These are phyloP conservation scores for Diospyros lotus DNA, from an alignment of 148 eudicot genomes.

Conservation along the genomic window DNA sequence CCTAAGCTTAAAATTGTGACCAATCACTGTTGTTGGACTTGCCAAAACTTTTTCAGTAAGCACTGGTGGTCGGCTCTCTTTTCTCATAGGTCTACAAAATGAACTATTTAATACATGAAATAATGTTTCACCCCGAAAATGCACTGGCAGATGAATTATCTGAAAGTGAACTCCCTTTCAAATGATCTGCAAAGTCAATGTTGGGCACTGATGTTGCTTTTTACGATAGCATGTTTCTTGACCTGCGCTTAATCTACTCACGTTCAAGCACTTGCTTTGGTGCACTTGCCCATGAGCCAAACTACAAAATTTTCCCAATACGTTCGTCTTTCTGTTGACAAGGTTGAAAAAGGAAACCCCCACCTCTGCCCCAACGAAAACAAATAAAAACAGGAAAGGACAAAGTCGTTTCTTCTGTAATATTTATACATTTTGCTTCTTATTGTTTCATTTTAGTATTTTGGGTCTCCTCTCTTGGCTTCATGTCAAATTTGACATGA, in stretches of 20 bases:
- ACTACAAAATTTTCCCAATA: background rate
- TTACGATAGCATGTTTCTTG: background rate
- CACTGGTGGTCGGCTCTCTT: background rate
- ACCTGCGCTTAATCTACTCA: background rate
- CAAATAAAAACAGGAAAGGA: no score
- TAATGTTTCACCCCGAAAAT: background rate
- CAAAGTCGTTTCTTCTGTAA: no score
- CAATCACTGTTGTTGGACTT: no score
- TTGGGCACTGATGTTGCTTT: slow-evolving; percentile 1
- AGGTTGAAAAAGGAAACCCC: no score
- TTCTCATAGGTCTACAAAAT: background rate
- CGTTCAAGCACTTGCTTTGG: background rate
- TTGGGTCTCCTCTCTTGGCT: background rate
- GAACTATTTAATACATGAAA: background rate
- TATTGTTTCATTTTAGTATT: background rate
- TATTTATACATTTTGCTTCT: background rate
- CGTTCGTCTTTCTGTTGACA: no score
- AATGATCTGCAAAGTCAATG: background rate
- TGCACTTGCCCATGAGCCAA: background rate
- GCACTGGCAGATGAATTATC: background rate
- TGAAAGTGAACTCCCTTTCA: background rate
- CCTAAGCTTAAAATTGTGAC: background rate
- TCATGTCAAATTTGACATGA: background rate
- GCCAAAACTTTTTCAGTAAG: background rate
- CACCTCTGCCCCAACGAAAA: no score